These are phyloP conservation scores for Boletus vermiculosoides DNA, from an alignment of 768 basidiomycete species.

Conservation along the genomic window DNA sequence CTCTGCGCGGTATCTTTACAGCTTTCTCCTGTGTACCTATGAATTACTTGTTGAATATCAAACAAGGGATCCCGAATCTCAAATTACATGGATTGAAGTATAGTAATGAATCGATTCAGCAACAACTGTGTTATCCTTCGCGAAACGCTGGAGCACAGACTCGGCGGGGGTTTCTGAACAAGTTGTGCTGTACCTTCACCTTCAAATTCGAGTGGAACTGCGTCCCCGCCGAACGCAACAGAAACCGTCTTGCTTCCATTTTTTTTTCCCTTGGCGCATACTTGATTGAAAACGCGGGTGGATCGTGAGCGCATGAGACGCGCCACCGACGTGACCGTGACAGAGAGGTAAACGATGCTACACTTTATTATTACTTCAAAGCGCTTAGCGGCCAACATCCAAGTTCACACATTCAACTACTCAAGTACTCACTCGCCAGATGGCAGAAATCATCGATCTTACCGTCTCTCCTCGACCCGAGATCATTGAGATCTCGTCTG, in stretches of 20 bases:
- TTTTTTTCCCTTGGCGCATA: not conserved
- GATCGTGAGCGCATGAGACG: not conserved
- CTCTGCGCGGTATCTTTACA: not conserved
- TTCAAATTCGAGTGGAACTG: not conserved
- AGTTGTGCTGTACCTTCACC: not conserved
- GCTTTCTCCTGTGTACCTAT: not conserved
- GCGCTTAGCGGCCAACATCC: not conserved
- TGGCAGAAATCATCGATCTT: conserved; percentile 36
- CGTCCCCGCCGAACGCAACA: not conserved
- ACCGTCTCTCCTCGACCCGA: conserved; percentile 31
- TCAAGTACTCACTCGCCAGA: conserved; percentile 3
- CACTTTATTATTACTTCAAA: no score
- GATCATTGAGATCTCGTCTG: conserved; percentile 33
- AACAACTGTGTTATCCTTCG: not conserved
- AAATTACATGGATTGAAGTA: not conserved
- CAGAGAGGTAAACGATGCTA: no score
- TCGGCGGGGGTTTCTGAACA: not conserved
- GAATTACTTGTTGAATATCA: not conserved
- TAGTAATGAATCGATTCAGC: not conserved
- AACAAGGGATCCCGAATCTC: not conserved
- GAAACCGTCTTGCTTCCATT: not conserved
- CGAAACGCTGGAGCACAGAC: not conserved
- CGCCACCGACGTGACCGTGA: no score
- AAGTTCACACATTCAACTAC: conserved; percentile 2
- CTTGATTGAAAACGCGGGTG: not conserved